Conservation (phyloP, 2,329 filamentous ascomycete genomes). For the Colletotrichum sp. region DNA sequence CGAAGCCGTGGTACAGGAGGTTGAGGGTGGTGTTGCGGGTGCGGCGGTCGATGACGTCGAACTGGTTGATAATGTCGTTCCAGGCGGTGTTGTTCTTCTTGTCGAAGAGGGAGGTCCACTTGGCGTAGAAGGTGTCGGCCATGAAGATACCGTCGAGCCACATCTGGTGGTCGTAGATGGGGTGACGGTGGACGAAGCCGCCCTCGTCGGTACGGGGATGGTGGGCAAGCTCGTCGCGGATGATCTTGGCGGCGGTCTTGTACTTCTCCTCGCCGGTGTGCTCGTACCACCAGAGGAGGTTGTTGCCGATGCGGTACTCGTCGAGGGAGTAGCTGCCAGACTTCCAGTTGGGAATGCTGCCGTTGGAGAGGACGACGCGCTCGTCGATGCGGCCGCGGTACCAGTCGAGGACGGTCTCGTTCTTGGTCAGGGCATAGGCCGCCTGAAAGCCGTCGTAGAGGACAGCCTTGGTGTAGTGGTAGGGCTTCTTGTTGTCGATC, state of each 20-base stretch:
- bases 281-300: conserved; percentile 55
- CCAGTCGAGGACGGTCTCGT: conserved; percentile 48
- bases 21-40: conserved; percentile 43
- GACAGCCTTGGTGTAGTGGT: conserved; percentile 49
- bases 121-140: conserved; percentile 50
- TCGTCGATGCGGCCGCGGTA: conserved; percentile 50
- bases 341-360: conserved; percentile 39
- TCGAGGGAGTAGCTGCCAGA: conserved; percentile 51
- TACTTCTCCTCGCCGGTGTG: conserved; percentile 53
- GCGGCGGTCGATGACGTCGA: conserved; percentile 49
- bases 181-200: conserved; percentile 58
- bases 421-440: conserved; percentile 48
- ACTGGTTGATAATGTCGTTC: conserved; percentile 50
- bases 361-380: conserved; percentile 48
- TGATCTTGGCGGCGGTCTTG: conserved; percentile 49
- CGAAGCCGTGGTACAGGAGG: conserved; percentile 60
- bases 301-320: conserved; percentile 59
- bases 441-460: conserved; percentile 53
- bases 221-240: conserved; percentile 51
- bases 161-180: conserved; percentile 58
- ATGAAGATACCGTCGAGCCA: conserved; percentile 63
- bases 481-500: conserved; percentile 41
- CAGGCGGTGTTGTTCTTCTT: conserved; percentile 44
- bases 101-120: conserved; percentile 44
- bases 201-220: conserved; percentile 55